These are phyloP conservation scores for Geotrichum aggregatum DNA, from an alignment of 1,139 yeast genomes.

Conservation along the genomic window DNA sequence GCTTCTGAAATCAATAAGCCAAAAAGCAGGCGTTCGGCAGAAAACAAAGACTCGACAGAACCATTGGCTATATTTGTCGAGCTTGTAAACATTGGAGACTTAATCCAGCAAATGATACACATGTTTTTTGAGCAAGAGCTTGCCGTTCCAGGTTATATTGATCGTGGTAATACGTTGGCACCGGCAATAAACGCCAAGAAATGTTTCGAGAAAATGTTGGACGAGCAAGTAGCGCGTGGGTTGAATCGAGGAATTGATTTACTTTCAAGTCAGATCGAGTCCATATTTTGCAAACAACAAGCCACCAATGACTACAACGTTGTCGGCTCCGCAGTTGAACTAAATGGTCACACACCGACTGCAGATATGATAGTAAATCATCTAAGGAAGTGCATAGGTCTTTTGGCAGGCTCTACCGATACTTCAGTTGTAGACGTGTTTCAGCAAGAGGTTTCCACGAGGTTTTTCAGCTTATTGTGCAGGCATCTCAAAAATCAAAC, in stretches of 20 bases:
- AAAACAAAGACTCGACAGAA: constrained; percentile 46
- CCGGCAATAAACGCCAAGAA: constrained; percentile 77
- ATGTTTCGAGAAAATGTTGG: constrained; percentile 72
- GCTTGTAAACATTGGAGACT: constrained; percentile 84
- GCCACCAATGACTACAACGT: constrained; percentile 47
- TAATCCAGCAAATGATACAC: constrained; percentile 86
- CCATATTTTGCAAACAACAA: constrained; percentile 49
- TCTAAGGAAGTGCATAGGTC: constrained; percentile 66
- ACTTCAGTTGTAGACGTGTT: constrained; percentile 85
- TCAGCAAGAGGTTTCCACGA: constrained; percentile 87
- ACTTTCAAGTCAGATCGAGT: constrained; percentile 69
- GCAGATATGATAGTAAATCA: constrained; percentile 60
- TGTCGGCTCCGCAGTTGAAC: not conserved
- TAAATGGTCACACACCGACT: constrained; percentile 61
- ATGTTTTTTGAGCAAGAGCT: constrained; percentile 87
- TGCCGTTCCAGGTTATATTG: constrained; percentile 55
- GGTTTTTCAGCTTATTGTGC: constrained; percentile 73
- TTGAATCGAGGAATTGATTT: constrained; percentile 85
- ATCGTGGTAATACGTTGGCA: constrained; percentile 70
- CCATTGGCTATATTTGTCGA: constrained; percentile 86
- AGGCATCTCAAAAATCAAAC: constrained; percentile 61
- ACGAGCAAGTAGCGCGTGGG: constrained; percentile 87
- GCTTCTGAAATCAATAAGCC: constrained; percentile 44
- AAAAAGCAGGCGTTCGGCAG: constrained; percentile 23
- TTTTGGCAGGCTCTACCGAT: constrained; percentile 80